Evolutionary conservation across 345 rosid genomes (phyloP).

Genomic region (Mercurialis annua): DNA sequence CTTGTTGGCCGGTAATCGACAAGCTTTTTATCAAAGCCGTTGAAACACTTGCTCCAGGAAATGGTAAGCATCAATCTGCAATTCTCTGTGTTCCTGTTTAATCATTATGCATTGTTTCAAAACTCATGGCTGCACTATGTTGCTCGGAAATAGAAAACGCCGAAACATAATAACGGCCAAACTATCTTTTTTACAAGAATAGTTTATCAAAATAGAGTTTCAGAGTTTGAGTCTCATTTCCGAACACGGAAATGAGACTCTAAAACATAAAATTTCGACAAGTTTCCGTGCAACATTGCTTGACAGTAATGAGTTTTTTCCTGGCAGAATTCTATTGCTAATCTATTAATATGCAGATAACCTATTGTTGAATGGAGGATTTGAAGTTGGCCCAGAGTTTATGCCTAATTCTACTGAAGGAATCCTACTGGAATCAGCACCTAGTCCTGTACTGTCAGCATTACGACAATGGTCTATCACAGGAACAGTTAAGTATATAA

Average conservation of each 20-base stretch:
- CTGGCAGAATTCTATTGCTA: too few species aligned
- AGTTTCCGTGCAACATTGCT: too few species aligned
- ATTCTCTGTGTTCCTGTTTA: not conserved
- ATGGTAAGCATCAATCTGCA: conserved; percentile 26
- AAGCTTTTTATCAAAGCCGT: conserved; percentile 38
- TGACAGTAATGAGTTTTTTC: too few species aligned
- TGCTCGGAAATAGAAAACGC: too few species aligned
- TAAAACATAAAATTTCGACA: too few species aligned
- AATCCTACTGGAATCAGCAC: conserved; percentile 41
- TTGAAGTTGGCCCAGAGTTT: conserved; percentile 57
- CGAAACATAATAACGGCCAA: too few species aligned
- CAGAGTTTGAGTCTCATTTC: too few species aligned
- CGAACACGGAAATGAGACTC: too few species aligned
- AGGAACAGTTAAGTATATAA: conserved; percentile 54
- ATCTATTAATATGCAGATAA: conserved; percentile 33
- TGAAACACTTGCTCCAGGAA: conserved; percentile 27
- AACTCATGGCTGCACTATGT: not conserved
- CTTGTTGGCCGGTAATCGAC: conserved; percentile 60
- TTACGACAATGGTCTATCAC: conserved; percentile 43
- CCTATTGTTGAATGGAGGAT: conserved; percentile 52
- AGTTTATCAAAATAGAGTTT: too few species aligned
- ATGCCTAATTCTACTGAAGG: conserved; percentile 43
- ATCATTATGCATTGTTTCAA: too few species aligned
- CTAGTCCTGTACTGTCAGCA: conserved; percentile 45
- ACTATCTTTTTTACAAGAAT: too few species aligned